phyloP scores from a whole-genome alignment of 148 eudicot species.

The Dysphania ambrosioides region DNA sequence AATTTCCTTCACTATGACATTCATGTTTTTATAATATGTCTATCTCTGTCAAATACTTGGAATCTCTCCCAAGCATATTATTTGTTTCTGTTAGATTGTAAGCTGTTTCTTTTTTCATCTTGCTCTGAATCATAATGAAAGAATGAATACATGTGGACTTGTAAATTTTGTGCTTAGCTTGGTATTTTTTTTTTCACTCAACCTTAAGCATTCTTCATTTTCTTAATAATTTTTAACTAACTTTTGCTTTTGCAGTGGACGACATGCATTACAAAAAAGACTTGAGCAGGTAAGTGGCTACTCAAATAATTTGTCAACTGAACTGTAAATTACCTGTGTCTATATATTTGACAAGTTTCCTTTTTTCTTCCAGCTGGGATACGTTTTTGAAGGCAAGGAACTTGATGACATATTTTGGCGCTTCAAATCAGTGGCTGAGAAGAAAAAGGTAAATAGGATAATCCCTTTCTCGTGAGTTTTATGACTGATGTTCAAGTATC shows the following conservation, averaged over 20 bases:
- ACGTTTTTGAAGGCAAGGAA: slow-evolving; percentile 75
- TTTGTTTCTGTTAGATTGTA: neutral
- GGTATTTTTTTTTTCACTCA: neutral
- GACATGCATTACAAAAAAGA: slow-evolving; percentile 84
- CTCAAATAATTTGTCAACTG: neutral
- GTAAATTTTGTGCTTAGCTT: neutral
- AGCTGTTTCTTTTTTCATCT: neutral
- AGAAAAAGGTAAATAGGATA: slow-evolving; percentile 58
- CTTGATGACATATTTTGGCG: slow-evolving; percentile 85
- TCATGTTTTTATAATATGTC: neutral
- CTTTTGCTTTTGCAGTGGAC: slow-evolving; percentile 56
- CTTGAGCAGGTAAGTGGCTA: slow-evolving; percentile 62
- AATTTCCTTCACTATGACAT: neutral
- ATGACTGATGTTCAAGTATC: neutral
- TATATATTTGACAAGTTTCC: slow-evolving; percentile 9
- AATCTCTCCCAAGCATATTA: too few relatives aligned
- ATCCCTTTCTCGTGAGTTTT: neutral
- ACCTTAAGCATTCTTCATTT: neutral
- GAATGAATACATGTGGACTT: neutral
- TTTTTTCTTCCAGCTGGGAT: slow-evolving; percentile 67
- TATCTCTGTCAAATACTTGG: neutral
- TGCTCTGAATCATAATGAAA: neutral
- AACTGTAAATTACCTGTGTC: neutral
- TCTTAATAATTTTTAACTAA: neutral
- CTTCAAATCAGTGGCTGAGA: slow-evolving; percentile 86